Percentiles rank a stretch among this genome's conserved stretches.
These are phyloP conservation scores for Volvariella surrecta DNA, from an alignment of 1,284 basidiomycete species.

Conservation along the genomic window DNA sequence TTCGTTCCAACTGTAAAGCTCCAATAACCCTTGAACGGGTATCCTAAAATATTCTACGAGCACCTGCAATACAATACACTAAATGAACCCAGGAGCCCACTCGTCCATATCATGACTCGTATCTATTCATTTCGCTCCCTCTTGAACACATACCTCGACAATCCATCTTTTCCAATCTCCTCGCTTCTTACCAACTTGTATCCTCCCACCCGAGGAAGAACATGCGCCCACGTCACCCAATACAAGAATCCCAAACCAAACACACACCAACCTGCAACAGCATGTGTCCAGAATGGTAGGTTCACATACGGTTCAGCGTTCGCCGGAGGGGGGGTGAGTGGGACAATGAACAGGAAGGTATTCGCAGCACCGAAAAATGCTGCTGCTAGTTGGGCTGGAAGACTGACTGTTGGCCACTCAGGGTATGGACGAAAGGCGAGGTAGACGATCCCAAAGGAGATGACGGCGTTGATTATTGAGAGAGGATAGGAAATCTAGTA, in stretches of 20 bases:
- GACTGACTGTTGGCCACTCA: constrained; percentile 17
- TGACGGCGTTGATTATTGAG: constrained; percentile 26
- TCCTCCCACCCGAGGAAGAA: constrained; percentile 17
- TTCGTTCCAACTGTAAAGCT: too few species aligned
- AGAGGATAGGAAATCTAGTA: constrained; percentile 25
- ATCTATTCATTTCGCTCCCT: too few species aligned
- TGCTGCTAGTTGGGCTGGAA: constrained; percentile 15
- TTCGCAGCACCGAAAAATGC: constrained; percentile 25
- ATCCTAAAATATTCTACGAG: too few species aligned
- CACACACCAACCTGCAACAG: constrained; percentile 26
- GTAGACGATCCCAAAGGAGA: constrained; percentile 26
- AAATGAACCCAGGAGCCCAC: too few species aligned
- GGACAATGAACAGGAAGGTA: constrained; percentile 26
- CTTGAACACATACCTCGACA: constrained; percentile 18
- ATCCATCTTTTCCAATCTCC: constrained; percentile 15
- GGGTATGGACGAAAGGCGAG: constrained; percentile 17
- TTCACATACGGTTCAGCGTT: constrained; percentile 21
- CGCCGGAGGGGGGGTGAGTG: constrained; percentile 28
- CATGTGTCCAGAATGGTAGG: constrained; percentile 29
- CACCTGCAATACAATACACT: too few species aligned
- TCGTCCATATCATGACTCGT: too few species aligned
- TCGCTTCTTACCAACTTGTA: constrained; percentile 19
- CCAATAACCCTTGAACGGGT: too few species aligned
- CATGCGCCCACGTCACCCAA: constrained; percentile 23
- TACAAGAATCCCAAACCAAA: constrained; percentile 25